Conservation (phyloP, 2,329 filamentous ascomycete genomes). For the Pestalotiopsis sp. region DNA sequence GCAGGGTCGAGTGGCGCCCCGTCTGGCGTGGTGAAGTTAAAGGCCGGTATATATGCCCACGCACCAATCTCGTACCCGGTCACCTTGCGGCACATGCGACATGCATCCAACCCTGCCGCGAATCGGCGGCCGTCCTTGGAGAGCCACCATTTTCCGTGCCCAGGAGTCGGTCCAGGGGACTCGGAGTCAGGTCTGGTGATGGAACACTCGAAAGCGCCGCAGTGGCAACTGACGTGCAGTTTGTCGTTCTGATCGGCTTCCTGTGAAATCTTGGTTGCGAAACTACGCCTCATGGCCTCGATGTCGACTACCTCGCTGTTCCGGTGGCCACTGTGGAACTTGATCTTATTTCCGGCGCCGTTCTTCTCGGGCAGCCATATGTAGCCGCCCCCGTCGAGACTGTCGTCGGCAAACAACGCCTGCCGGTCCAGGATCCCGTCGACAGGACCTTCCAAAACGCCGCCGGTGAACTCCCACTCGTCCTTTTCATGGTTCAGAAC, state of each 20-base stretch:
- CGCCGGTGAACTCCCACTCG: background rate
- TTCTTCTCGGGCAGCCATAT: slow-evolving; percentile 4
- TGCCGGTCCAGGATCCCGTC: background rate
- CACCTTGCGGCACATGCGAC: background rate
- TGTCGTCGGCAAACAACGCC: background rate
- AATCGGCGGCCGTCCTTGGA: background rate
- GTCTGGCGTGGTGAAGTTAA: background rate
- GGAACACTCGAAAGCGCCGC: background rate
- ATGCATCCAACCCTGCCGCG: background rate
- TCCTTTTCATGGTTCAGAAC: background rate
- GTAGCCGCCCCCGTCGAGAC: background rate
- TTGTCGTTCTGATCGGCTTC: background rate
- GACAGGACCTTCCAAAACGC: background rate
- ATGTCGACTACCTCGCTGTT: background rate
- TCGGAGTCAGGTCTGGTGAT: background rate
- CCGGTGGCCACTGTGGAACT: background rate
- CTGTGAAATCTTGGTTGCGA: background rate
- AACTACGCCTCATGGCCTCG: background rate
- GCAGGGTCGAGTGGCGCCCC: background rate
- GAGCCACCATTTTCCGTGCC: background rate
- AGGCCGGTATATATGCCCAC: background rate
- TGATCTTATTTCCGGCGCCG: background rate
- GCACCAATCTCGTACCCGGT: background rate
- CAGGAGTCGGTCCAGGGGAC: background rate
- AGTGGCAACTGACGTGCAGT: background rate